These are phyloP conservation scores for Candida krabiensis DNA, from an alignment of 805 yeast species.

Conservation along the genomic window DNA sequence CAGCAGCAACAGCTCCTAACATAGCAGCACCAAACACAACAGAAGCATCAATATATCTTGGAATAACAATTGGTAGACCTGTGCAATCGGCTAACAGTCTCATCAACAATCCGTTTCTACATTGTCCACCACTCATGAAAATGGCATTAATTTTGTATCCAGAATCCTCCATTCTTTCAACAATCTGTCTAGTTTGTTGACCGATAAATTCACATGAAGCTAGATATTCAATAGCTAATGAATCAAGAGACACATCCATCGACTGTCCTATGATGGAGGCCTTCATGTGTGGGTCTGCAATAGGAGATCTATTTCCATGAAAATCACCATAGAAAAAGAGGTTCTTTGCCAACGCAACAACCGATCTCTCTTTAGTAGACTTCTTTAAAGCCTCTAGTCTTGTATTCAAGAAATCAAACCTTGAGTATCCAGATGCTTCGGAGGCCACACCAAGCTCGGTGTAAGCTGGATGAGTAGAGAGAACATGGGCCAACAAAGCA, in stretches of 20 bases:
- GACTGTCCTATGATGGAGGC: constrained; percentile 91
- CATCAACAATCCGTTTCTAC: constrained; percentile 87
- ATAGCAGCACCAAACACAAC: constrained; percentile 96
- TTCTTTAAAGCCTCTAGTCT: constrained; percentile 65
- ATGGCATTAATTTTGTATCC: constrained; percentile 79
- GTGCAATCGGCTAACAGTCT: constrained; percentile 90
- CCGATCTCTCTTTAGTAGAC: constrained; percentile 61
- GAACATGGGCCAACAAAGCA: constrained; percentile 83
- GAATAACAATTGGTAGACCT: constrained; percentile 87
- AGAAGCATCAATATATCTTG: constrained; percentile 93
- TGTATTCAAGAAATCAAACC: constrained; percentile 80
- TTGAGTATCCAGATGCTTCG: constrained; percentile 65
- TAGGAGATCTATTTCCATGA: constrained; percentile 97
- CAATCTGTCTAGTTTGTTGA: constrained; percentile 94
- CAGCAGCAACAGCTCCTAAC: constrained; percentile 92
- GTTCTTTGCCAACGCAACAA: constrained; percentile 79
- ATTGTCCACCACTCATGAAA: constrained; percentile 95
- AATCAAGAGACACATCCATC: constrained; percentile 85
- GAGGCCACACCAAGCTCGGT: constrained; percentile 67
- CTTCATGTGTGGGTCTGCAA: constrained; percentile 91
- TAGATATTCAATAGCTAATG: constrained; percentile 79
- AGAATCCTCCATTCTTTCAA: constrained; percentile 74
- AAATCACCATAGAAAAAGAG: constrained; percentile 93
- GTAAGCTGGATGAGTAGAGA: constrained; percentile 87
- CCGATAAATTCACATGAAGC: constrained; percentile 98